A percentile compares a stretch with the other conserved stretches of the same genome.
phyloP scores from a whole-genome alignment of 2,329 filamentous ascomycete genomes.

The Coniochaeta ligniaria region DNA sequence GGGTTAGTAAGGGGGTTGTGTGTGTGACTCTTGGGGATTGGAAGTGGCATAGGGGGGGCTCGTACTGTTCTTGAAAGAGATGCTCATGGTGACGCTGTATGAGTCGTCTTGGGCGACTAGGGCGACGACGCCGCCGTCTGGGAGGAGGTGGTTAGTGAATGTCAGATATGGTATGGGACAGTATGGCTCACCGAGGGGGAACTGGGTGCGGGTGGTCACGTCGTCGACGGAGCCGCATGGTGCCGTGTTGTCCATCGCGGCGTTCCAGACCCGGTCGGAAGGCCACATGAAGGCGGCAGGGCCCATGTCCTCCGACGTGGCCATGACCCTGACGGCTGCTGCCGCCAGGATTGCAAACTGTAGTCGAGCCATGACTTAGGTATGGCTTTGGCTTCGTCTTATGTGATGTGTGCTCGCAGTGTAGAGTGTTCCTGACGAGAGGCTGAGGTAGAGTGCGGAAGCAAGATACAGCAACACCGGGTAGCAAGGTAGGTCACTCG shows the following conservation, averaged over 20 bases:
- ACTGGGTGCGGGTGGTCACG: slow-evolving; percentile 43
- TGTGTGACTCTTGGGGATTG: too few relatives aligned
- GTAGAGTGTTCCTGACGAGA: not conserved
- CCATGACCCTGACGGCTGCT: slow-evolving; percentile 3
- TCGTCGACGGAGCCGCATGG: slow-evolving; percentile 48
- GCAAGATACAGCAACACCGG: not conserved
- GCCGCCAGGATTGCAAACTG: slow-evolving; percentile 2
- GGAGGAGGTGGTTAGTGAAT: not conserved
- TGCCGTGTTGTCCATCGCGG: slow-evolving; percentile 44
- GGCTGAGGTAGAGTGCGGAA: not conserved
- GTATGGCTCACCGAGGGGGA: slow-evolving; percentile 41
- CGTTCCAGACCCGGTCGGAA: slow-evolving; percentile 46
- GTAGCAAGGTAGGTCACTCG: not conserved
- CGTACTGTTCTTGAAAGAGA: slow-evolving; percentile 44
- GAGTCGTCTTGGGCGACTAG: slow-evolving; percentile 51
- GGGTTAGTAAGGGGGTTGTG: too few relatives aligned
- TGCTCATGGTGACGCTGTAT: slow-evolving; percentile 43
- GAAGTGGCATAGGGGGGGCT: too few relatives aligned
- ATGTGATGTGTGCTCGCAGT: too few relatives aligned
- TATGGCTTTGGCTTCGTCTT: not conserved
- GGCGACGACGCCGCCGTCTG: slow-evolving; percentile 40
- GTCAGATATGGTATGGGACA: not conserved
- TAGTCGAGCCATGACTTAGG: slow-evolving; percentile 4
- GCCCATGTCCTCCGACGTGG: slow-evolving; percentile 28
- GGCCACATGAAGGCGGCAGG: slow-evolving; percentile 57